Percentiles rank a stretch among this genome's conserved stretches.
phyloP scores from a whole-genome alignment of 2,329 filamentous ascomycete species.

The Fusarium sp. region DNA sequence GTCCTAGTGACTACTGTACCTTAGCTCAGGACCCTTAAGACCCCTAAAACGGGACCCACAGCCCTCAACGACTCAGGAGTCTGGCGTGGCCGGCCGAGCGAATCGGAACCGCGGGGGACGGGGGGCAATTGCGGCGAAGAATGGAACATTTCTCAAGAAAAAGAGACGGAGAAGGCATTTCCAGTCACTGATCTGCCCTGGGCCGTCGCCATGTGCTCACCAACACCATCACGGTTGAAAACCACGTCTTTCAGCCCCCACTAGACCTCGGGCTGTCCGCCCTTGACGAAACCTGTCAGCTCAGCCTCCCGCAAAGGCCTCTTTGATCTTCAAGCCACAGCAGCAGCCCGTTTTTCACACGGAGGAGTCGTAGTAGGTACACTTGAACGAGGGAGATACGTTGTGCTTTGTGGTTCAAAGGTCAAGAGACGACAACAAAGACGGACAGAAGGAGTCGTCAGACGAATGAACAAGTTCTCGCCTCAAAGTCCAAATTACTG shows the following conservation, averaged over 20 bases:
- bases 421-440: slow-evolving; percentile 11
- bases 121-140: slow-evolving; percentile 18
- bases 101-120: slow-evolving; percentile 29
- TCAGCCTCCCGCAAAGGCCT: slow-evolving; percentile 1
- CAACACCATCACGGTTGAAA: neutral
- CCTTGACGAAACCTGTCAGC: slow-evolving; percentile 7
- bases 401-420: neutral
- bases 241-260: neutral
- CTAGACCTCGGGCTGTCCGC: slow-evolving; percentile 25
- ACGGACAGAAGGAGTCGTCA: slow-evolving; percentile 16
- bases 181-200: neutral
- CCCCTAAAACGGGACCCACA: slow-evolving; percentile 33
- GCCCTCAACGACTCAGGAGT: slow-evolving; percentile 34
- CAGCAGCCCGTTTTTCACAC: slow-evolving; percentile 1
- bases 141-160: slow-evolving; percentile 22
- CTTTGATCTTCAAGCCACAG: neutral
- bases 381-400: neutral
- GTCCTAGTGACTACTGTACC: neutral
- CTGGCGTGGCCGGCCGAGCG: slow-evolving; percentile 12
- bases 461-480: slow-evolving; percentile 10
- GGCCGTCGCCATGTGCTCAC: slow-evolving; percentile 14
- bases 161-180: slow-evolving; percentile 1
- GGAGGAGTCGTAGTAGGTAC: neutral
- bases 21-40: slow-evolving; percentile 13
- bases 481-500: slow-evolving; percentile 21